These are phyloP conservation scores for Usnea hakonensis DNA, from an alignment of 495 filamentous ascomycete species.

Conservation along the genomic window DNA sequence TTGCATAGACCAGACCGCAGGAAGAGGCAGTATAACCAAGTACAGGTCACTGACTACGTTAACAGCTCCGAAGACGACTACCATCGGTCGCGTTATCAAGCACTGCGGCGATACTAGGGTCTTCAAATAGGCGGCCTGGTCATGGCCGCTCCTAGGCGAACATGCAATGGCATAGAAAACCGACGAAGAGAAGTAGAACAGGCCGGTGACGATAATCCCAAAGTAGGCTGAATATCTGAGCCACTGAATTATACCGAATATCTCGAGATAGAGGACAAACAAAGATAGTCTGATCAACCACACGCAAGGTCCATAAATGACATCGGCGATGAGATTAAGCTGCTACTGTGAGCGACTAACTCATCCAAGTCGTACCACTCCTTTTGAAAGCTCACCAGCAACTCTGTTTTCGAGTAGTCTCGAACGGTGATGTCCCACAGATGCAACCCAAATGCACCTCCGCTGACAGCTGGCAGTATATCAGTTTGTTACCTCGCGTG, in stretches of 20 bases:
- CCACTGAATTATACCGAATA: constrained; percentile 19
- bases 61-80: constrained; percentile 9
- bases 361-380: background rate
- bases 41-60: constrained; percentile 24
- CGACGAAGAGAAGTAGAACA: constrained; percentile 16
- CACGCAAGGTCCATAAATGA: constrained; percentile 15
- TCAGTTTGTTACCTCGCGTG: background rate
- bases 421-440: constrained; percentile 7
- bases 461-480: background rate
- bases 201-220: constrained; percentile 15
- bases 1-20: constrained; percentile 20
- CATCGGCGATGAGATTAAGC: constrained; percentile 18
- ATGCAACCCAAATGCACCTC: constrained; percentile 6
- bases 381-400: background rate
- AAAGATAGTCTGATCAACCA: constrained; percentile 23
- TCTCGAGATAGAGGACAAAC: constrained; percentile 18
- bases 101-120: constrained; percentile 11
- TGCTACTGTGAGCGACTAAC: constrained; percentile 3
- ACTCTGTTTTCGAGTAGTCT: background rate
- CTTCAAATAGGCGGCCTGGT: constrained; percentile 13
- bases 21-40: constrained; percentile 22
- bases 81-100: background rate
- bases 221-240: constrained; percentile 9
- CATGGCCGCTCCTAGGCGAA: constrained; percentile 9
- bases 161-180: constrained; percentile 8